Evolutionary conservation across 768 basidiomycete genomes (phyloP), one percentile per base, ranked within the genome.

Genomic region (Mycena amicta): DNA sequence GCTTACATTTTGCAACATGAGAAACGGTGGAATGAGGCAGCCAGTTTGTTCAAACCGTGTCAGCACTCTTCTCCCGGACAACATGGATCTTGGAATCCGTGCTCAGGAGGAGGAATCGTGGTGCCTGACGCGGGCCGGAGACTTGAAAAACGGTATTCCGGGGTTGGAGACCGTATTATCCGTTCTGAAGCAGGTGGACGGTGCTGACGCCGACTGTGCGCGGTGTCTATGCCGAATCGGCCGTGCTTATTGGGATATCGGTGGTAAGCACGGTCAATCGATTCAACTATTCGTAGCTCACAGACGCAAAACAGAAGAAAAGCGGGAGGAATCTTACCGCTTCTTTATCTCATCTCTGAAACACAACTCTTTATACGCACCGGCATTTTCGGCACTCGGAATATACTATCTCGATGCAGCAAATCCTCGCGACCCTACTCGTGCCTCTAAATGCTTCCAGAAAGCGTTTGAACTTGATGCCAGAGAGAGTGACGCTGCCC

Each of bases 401-500:
- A 77, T 92, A 47, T 95, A 95, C 73, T 98, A 98, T 71, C 73
- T 82, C 20, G 89, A 94, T 40, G 78, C 76, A 56, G 75, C 82
- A 3, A 73, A 77, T 12, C 93, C 93, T 0, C 84, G 88, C 0
- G 95, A 98, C 72, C 87, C 85, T 23, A 83, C 84, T 5, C 86
- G 95, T 33, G 91, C 96, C 0, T 89, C 92, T 3, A 95, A 95
- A 70, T 98, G 96, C 70, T 98, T 96, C 72, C 95, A 98, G 67
- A 98, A 96, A 68, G 97, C 96, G 0, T 98, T 99, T 66, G 97
- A 98, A 71, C 84, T 98, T 4, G 96, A 98, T 74, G 83, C 94
- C 2, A 82, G 90, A 16, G 93, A 99, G 72, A 86, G 81, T 12
- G 85, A 89, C 22, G 94, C 97, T 1, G 97, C 96, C 0, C 80